Evolutionary conservation across 495 filamentous ascomycete species (phyloP).

Genomic region (Jackrogersella minutella): DNA sequence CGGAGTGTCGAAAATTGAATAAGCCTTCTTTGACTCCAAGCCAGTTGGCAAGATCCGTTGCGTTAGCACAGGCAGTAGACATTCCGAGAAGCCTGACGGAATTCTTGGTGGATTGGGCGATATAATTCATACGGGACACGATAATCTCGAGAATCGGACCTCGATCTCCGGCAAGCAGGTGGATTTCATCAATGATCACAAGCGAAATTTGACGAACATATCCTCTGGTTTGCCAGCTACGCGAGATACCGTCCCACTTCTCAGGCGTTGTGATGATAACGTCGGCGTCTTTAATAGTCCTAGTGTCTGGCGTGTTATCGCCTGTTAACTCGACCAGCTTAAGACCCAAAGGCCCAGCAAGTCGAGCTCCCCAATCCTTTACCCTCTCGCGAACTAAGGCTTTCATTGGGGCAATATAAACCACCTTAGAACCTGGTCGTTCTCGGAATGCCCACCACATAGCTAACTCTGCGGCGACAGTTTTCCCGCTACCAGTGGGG

Average conservation of each 20-base stretch:
- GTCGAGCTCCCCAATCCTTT: conserved; percentile 87
- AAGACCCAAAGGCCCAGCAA: conserved; percentile 84
- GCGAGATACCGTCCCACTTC: conserved; percentile 99
- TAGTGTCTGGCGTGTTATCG: conserved; percentile 96
- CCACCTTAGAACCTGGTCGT: conserved; percentile 94
- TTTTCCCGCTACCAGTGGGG: conserved; percentile 96
- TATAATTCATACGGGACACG: conserved; percentile 99
- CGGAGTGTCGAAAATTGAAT: conserved; percentile 98
- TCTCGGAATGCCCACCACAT: conserved; percentile 99
- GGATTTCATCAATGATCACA: conserved; percentile 99
- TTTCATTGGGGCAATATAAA: conserved; percentile 99
- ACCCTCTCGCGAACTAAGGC: conserved; percentile 96
- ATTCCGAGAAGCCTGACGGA: conserved; percentile 92
- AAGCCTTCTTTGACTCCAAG: conserved; percentile 95
- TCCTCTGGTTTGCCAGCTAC: conserved; percentile 95
- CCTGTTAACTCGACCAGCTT: conserved; percentile 96
- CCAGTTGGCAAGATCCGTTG: conserved; percentile 93
- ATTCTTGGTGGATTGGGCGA: conserved; percentile 88
- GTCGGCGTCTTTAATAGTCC: conserved; percentile 92
- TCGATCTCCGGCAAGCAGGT: conserved; percentile 92
- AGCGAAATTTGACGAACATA: conserved; percentile 95
- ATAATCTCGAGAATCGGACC: conserved; percentile 99
- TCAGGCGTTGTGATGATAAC: conserved; percentile 99
- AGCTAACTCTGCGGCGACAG: conserved; percentile 92
- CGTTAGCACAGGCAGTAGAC: conserved; percentile 98